Base-by-base conservation (phyloP, 495 filamentous ascomycete genomes). In the Penicillium lividum region DNA sequence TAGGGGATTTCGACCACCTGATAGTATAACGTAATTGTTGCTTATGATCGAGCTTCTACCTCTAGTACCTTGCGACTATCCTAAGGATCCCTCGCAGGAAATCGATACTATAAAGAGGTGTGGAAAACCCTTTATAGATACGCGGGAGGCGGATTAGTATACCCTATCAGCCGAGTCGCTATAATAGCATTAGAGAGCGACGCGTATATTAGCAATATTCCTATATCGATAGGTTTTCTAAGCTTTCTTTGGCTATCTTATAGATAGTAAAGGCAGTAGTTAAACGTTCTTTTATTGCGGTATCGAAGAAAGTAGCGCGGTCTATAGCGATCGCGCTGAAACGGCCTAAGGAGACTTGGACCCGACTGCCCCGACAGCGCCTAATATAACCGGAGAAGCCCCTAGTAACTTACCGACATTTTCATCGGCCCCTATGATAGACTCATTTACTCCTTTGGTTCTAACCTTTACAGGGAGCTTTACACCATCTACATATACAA, bases 231-330 rank as follows among this genome's bases (percentile, higher is more conserved):
- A 4, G 27, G 44, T 47, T 11, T 47, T 47, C 15, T 13, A 47
- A 25, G 44, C 44, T 13, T 47, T 47, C 44, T 47, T 47, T 29
- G 15, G 44, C 7, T 47, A 47, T 11, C 44, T 47, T 4, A 47
- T 25, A 3, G 36, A 40, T n/a, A 13, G 36, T 40, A n/a, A n/a
- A n/a, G 36, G 2, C 11, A 5, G 36, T 10, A 40, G 36, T 13
- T 10, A 5, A 15, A 40, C 36, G 36, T 40, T n/a, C 7, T 2
- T 15, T 10, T 5, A 40, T 40, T 13, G 36, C 36, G 36, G 36
- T 40, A 3, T 40, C 36, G 36, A 40, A n/a, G 11, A 2, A 40
- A 13, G n/a, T 36, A 7, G 7, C 34, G 34, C 34, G 34, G 34
- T 36, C 6, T 13, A 9, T 4, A 9, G 11, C 34, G 34, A 36